A percentile compares a stretch with the other conserved stretches of the same genome.
These are phyloP conservation scores for Penicillium brasilianum DNA, from an alignment of 2,329 filamentous ascomycete species.

Conservation along the genomic window DNA sequence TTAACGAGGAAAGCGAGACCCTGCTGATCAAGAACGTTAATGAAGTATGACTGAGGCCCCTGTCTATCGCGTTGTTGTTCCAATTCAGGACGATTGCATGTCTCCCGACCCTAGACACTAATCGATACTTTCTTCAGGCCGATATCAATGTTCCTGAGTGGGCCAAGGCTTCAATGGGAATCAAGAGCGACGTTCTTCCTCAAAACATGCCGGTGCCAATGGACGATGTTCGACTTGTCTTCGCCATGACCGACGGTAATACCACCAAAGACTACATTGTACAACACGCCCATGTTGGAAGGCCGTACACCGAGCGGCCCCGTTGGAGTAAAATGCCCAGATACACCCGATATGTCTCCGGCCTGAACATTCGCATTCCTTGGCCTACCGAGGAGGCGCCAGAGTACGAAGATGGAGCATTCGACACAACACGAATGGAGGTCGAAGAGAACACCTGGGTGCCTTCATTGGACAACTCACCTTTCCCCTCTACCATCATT, in stretches of 20 bases:
- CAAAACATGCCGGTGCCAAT: conserved; percentile 67
- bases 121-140: conserved; percentile 37
- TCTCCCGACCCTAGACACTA: conserved; percentile 8
- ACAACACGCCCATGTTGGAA: conserved; percentile 66
- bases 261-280: conserved; percentile 75
- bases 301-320: conserved; percentile 57
- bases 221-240: conserved; percentile 78
- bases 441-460: conserved; percentile 77
- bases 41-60: conserved; percentile 55
- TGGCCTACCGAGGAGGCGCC: conserved; percentile 68
- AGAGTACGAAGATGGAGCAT: conserved; percentile 59
- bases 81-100: not conserved
- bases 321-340: conserved; percentile 50
- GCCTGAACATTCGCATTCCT: conserved; percentile 73
- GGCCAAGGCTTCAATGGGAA: conserved; percentile 43
- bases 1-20: conserved; percentile 62
- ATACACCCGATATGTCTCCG: conserved; percentile 65
- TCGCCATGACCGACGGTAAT: conserved; percentile 71
- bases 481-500: conserved; percentile 78
- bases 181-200: conserved; percentile 51
- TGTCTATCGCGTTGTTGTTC: not conserved
- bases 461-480: conserved; percentile 75
- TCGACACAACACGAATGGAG: conserved; percentile 76
- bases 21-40: conserved; percentile 67
- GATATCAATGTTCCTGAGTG: conserved; percentile 50